A percentile compares a stretch with the other conserved stretches of the same genome.
These are phyloP conservation scores for Mortierella alpina DNA, from an alignment of 192 early-diverging fungal genomes.

Conservation along the genomic window DNA sequence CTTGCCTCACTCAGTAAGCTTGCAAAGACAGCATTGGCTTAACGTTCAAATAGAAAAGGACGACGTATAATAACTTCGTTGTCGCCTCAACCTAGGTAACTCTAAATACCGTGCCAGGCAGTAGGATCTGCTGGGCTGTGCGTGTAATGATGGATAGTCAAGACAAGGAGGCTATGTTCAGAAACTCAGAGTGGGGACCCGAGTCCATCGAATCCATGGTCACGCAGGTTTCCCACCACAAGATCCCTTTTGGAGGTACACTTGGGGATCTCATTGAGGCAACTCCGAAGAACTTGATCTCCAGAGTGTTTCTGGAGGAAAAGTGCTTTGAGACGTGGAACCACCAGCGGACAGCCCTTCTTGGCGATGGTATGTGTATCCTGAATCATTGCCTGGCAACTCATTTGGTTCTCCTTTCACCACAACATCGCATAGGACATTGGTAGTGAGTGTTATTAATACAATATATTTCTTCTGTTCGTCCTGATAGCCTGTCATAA, in stretches of 20 bases:
- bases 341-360: slow-evolving; percentile 1
- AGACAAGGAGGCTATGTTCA: slow-evolving; percentile 6
- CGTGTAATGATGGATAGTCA: neutral
- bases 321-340: slow-evolving; percentile 27
- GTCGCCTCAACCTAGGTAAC: neutral
- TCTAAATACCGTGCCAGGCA: slow-evolving; percentile 5
- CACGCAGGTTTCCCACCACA: neutral
- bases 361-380: slow-evolving; percentile 25
- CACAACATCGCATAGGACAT: neutral
- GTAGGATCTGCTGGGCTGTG: slow-evolving; percentile 6
- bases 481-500: slow-evolving; percentile 1
- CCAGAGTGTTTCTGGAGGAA: slow-evolving; percentile 25
- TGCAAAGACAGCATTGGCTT: neutral
- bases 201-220: slow-evolving; percentile 11
- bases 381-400: neutral
- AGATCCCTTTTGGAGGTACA: slow-evolving; percentile 22
- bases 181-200: slow-evolving; percentile 25
- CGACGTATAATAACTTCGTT: neutral
- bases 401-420: neutral
- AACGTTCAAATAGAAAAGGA: neutral
- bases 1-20: slow-evolving; percentile 19
- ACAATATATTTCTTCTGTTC: neutral
- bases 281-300: slow-evolving; percentile 22
- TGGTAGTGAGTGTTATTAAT: neutral
- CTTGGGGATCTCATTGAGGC: slow-evolving; percentile 27